Evolutionary conservation across 2,329 filamentous ascomycete species (phyloP).

Genomic region (Calycina marina): DNA sequence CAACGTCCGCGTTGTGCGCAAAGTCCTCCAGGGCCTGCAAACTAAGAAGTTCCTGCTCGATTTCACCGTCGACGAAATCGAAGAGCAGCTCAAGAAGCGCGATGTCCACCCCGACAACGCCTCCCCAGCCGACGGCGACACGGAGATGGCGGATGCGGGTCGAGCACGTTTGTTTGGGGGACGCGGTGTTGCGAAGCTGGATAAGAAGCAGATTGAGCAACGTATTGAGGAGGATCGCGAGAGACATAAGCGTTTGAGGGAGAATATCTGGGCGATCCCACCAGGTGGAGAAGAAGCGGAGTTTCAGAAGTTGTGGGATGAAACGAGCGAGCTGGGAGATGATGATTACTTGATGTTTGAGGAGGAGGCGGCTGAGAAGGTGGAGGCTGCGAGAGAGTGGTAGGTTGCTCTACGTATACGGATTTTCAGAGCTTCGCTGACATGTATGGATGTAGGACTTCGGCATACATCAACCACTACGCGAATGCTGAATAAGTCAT

Average conservation of each 20-base stretch:
- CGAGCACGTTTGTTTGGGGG: conserved; percentile 2
- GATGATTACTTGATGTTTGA: conserved; percentile 67
- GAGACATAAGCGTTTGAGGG: conserved; percentile 77
- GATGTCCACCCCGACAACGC: conserved; percentile 15
- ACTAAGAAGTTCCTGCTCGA: conserved; percentile 57
- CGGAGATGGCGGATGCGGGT: conserved; percentile 8
- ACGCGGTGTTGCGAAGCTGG: conserved; percentile 31
- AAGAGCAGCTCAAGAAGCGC: conserved; percentile 68
- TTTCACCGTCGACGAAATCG: conserved; percentile 64
- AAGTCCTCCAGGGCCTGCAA: conserved; percentile 56
- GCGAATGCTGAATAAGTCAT: too few species aligned
- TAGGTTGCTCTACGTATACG: background rate
- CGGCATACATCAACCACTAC: too few species aligned
- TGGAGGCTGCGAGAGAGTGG: conserved; percentile 14
- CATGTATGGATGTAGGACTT: too few species aligned
- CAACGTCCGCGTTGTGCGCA: conserved; percentile 84
- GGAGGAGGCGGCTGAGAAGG: conserved; percentile 45
- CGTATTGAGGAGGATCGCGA: conserved; percentile 94
- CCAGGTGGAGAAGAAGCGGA: conserved; percentile 41
- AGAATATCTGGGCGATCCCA: conserved; percentile 84
- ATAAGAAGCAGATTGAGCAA: conserved; percentile 86
- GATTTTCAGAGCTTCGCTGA: too few species aligned
- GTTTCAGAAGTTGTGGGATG: conserved; percentile 71
- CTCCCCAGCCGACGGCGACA: conserved; percentile 13
- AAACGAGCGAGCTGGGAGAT: conserved; percentile 72